A percentile compares a stretch with the other conserved stretches of the same genome.
Conservation (phyloP, 139 green algal species). For the Tetradesmus lagerheimii region DNA sequence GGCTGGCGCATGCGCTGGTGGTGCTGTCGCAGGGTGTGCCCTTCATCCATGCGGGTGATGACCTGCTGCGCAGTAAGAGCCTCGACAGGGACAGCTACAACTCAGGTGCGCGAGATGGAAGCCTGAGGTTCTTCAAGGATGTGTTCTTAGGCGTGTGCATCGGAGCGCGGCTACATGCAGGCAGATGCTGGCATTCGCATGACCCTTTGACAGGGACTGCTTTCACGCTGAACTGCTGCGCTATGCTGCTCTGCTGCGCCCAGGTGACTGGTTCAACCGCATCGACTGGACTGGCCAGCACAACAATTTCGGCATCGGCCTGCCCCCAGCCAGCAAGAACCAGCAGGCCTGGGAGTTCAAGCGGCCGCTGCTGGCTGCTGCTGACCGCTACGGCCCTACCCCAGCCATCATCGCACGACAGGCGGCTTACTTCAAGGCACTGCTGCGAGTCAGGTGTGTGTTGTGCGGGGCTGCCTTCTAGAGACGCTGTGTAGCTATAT, state of each 20-base stretch:
- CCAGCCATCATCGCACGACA: conserved; percentile 14
- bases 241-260: background rate
- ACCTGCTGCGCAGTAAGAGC: conserved; percentile 89
- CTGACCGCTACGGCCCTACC: conserved; percentile 52
- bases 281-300: conserved; percentile 82
- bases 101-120: conserved; percentile 51
- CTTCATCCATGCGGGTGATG: conserved; percentile 91
- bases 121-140: background rate
- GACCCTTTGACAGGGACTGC: conserved; percentile 85
- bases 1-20: conserved; percentile 73
- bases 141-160: background rate
- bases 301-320: conserved; percentile 87
- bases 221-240: conserved; percentile 81
- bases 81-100: conserved; percentile 91
- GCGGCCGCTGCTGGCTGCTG: conserved; percentile 65
- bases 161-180: conserved; percentile 73
- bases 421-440: conserved; percentile 37
- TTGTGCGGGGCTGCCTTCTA: no score
- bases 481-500: no score
- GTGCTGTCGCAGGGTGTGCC: conserved; percentile 76
- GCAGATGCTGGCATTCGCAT: conserved; percentile 89
- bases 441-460: conserved; percentile 48
- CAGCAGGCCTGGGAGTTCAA: conserved; percentile 71
- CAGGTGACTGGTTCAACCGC: conserved; percentile 85
- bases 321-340: conserved; percentile 86